These are phyloP conservation scores for Coprinellus aureogranulatus DNA, from an alignment of 768 basidiomycete genomes.

Conservation along the genomic window DNA sequence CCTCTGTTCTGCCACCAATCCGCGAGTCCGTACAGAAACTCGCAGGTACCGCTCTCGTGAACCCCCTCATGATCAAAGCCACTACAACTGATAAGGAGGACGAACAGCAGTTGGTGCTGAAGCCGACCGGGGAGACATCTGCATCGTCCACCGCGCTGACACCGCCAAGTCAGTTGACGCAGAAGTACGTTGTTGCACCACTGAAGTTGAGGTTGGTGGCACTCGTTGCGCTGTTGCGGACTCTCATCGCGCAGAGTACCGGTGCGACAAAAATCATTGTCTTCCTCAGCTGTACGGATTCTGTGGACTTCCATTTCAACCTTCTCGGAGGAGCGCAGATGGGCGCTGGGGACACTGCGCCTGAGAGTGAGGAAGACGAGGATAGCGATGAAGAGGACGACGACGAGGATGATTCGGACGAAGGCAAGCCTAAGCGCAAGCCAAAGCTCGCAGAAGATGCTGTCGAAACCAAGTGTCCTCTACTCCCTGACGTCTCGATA, in stretches of 20 bases:
- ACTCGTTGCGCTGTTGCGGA: conserved; percentile 80
- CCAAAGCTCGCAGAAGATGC: conserved; percentile 27
- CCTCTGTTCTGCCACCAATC: conserved; percentile 95
- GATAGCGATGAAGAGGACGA: conserved; percentile 14
- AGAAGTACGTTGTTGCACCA: conserved; percentile 88
- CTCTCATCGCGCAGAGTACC: conserved; percentile 64
- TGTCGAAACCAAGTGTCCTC: conserved; percentile 62
- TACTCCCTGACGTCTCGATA: conserved; percentile 79
- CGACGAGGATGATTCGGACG: conserved; percentile 27
- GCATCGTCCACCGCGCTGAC: conserved; percentile 63
- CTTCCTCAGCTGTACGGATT: conserved; percentile 95
- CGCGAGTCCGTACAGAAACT: conserved; percentile 92
- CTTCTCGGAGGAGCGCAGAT: conserved; percentile 73
- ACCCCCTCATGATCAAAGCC: conserved; percentile 84
- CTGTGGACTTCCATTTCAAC: conserved; percentile 95
- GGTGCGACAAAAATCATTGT: conserved; percentile 79
- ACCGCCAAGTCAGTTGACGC: conserved; percentile 88
- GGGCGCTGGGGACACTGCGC: conserved; percentile 30
- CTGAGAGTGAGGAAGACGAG: conserved; percentile 14
- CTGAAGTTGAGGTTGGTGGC: conserved; percentile 93
- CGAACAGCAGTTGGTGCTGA: conserved; percentile 4
- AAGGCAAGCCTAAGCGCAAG: conserved; percentile 13
- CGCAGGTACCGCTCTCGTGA: conserved; percentile 74
- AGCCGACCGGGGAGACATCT: conserved; percentile 4
- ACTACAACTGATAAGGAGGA: conserved; percentile 46